phyloP scores from a whole-genome alignment of 805 yeast genomes.

The Candida suzukii region DNA sequence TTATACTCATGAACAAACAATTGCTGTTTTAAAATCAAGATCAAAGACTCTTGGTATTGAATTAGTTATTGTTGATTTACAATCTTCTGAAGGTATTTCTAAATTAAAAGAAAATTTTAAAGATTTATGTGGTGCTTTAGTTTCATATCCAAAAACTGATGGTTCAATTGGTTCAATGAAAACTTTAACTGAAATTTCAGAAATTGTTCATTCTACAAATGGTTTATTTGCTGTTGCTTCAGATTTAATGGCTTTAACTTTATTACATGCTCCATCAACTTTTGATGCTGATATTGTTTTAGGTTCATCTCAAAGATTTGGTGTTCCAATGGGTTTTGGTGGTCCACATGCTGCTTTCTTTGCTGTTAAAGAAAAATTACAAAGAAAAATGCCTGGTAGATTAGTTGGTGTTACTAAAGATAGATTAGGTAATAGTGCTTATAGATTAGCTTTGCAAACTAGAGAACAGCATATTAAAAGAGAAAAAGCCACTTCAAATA shows the following conservation, averaged over 20 bases:
- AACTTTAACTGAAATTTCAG: conserved; percentile 50
- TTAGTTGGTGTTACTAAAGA: conserved; percentile 91
- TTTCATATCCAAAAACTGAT: conserved; percentile 87
- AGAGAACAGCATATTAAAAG: conserved; percentile 97
- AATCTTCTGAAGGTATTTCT: conserved; percentile 31
- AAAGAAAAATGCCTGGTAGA: conserved; percentile 95
- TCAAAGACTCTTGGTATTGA: conserved; percentile 69
- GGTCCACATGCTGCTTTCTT: conserved; percentile 99
- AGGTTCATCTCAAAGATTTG: conserved; percentile 92
- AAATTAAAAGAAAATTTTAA: conserved; percentile 27
- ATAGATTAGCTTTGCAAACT: conserved; percentile 90
- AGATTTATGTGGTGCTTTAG: conserved; percentile 68
- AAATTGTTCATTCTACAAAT: conserved; percentile 59
- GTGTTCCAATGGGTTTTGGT: conserved; percentile 97
- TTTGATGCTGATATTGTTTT: conserved; percentile 91
- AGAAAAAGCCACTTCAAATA: conserved; percentile 96
- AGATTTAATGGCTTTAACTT: conserved; percentile 82
- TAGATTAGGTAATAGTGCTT: conserved; percentile 82
- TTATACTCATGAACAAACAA: conserved; percentile 78
- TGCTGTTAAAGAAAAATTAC: conserved; percentile 72
- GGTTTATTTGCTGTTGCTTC: conserved; percentile 84
- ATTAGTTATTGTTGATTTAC: conserved; percentile 48
- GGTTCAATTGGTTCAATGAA: conserved; percentile 53
- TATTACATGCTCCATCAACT: conserved; percentile 75
- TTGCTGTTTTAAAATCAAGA: conserved; percentile 71